phyloP scores from a whole-genome alignment of 495 filamentous ascomycete genomes.

The Xanthoparmelia taractica region DNA sequence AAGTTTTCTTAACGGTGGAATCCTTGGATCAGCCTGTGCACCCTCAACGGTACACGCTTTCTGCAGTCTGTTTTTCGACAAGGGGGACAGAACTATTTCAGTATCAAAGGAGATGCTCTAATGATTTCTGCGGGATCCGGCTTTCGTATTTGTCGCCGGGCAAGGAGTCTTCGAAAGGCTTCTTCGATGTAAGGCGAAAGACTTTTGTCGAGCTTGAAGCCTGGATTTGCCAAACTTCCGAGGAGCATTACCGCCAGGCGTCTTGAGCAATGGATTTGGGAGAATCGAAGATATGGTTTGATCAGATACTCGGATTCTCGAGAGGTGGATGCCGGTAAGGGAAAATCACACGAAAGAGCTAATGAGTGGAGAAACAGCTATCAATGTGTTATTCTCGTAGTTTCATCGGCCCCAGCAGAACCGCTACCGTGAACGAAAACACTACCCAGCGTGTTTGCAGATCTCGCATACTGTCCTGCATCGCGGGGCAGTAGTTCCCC shows the following conservation, averaged over 20 bases:
- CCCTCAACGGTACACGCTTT: not conserved
- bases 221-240: not conserved
- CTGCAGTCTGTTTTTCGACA: not conserved
- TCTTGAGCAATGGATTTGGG: not conserved
- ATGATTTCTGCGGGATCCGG: not conserved
- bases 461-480: too few relatives aligned
- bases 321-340: not conserved
- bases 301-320: not conserved
- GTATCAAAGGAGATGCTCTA: not conserved
- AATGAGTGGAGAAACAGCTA: not conserved
- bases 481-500: too few relatives aligned
- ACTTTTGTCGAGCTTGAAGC: not conserved
- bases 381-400: not conserved
- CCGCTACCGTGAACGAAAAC: too few relatives aligned
- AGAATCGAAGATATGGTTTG: not conserved
- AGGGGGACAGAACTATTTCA: not conserved
- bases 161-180: not conserved
- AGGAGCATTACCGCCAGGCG: not conserved
- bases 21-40: not conserved
- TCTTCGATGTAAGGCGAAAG: not conserved
- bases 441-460: too few relatives aligned
- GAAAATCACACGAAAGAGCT: not conserved
- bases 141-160: not conserved
- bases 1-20: not conserved
- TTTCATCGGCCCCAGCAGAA: too few relatives aligned